Evolutionary conservation across 257 asterid genomes (phyloP).

Genomic region (Forsythia viridissima): DNA sequence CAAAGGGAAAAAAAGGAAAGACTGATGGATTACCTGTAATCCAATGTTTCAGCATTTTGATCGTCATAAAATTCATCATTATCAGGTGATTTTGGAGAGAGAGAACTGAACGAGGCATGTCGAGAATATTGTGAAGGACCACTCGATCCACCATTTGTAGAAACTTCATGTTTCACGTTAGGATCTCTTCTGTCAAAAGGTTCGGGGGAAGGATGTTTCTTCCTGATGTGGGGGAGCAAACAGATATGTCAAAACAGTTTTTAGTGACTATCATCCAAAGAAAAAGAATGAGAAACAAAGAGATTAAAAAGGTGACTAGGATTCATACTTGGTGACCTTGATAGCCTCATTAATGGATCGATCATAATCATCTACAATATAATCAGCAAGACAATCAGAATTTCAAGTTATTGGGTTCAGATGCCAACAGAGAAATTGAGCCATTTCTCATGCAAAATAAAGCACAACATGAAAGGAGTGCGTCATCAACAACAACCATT

Average conservation of each 20-base stretch:
- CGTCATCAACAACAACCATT: not conserved
- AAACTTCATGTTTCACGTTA: slow-evolving; percentile 46
- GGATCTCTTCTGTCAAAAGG: slow-evolving; percentile 56
- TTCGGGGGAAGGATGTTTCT: slow-evolving; percentile 60
- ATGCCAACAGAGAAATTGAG: not conserved
- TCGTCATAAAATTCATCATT: slow-evolving; percentile 59
- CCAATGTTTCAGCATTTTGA: slow-evolving; percentile 48
- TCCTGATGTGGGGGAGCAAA: slow-evolving; percentile 46
- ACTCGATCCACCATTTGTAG: slow-evolving; percentile 65
- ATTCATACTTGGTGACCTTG: slow-evolving; percentile 83
- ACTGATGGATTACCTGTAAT: slow-evolving; percentile 59
- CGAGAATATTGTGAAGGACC: slow-evolving; percentile 63
- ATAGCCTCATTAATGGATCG: slow-evolving; percentile 91
- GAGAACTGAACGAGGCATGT: slow-evolving; percentile 39
- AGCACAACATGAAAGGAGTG: too few species aligned
- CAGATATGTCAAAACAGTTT: not conserved
- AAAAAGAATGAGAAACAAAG: not conserved
- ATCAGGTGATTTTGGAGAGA: slow-evolving; percentile 63
- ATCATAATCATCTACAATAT: slow-evolving; percentile 75
- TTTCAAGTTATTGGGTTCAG: not conserved
- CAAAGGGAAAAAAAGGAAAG: not conserved
- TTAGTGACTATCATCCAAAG: not conserved
- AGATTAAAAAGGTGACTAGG: slow-evolving; percentile 13
- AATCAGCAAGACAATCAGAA: slow-evolving; percentile 29
- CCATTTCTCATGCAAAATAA: not conserved